Evolutionary conservation across 805 yeast genomes (phyloP).

Genomic region (Huiozyma sinensis): DNA sequence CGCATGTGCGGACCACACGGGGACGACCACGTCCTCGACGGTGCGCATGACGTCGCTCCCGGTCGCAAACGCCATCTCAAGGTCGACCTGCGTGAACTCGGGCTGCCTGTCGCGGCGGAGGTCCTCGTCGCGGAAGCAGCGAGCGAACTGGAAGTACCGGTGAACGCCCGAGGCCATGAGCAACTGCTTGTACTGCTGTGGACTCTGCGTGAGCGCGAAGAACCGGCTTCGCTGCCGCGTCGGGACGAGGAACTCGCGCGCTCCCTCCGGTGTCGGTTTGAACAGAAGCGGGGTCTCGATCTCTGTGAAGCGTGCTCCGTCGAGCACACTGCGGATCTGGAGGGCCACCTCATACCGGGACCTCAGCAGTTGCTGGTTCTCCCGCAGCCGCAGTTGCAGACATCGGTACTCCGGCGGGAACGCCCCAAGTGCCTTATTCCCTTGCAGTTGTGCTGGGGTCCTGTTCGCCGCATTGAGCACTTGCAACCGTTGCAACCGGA

Average conservation of each 20-base stretch:
- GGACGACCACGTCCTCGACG: constrained; percentile 46
- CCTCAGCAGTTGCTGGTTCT: constrained; percentile 45
- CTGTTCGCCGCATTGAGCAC: constrained; percentile 53
- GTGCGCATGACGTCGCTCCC: constrained; percentile 55
- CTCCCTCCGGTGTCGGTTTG: constrained; percentile 97
- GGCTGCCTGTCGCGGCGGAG: constrained; percentile 92
- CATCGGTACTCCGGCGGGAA: constrained; percentile 77
- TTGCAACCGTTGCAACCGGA: constrained; percentile 41
- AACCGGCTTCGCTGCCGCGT: constrained; percentile 47
- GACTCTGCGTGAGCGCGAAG: constrained; percentile 94
- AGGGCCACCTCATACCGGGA: constrained; percentile 47
- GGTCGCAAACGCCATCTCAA: constrained; percentile 81
- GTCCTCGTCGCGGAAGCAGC: constrained; percentile 94
- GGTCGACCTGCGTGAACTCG: constrained; percentile 93
- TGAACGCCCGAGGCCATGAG: constrained; percentile 89
- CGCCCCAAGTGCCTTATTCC: constrained; percentile 34
- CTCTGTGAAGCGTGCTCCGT: constrained; percentile 49
- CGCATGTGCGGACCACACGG: constrained; percentile 45
- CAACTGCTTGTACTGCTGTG: constrained; percentile 93
- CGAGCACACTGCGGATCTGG: constrained; percentile 34
- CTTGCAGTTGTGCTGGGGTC: constrained; percentile 58
- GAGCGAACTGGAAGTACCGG: constrained; percentile 81
- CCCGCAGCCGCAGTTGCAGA: constrained; percentile 59
- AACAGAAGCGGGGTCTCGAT: constrained; percentile 88
- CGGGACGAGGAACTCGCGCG: constrained; percentile 90